Evolutionary conservation across 2,329 filamentous ascomycete genomes (phyloP).

Genomic region (Fusarium sp.): DNA sequence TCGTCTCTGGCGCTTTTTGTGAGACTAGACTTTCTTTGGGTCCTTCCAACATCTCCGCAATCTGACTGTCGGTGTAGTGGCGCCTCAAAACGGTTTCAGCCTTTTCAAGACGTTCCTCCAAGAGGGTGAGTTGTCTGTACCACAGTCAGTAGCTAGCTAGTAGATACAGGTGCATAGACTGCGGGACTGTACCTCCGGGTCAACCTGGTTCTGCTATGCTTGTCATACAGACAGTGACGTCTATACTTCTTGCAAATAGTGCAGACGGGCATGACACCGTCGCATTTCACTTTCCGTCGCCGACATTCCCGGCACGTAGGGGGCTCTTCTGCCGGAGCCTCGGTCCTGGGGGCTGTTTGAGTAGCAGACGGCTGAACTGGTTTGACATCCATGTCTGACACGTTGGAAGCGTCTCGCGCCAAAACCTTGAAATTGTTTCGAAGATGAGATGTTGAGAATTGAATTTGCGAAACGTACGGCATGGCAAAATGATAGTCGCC

Average conservation of each 20-base stretch:
- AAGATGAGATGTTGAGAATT: constrained; percentile 9
- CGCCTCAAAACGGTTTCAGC: constrained; percentile 38
- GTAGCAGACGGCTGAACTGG: background rate
- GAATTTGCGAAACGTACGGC: constrained; percentile 24
- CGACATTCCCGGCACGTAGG: constrained; percentile 38
- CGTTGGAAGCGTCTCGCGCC: background rate
- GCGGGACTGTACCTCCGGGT: constrained; percentile 28
- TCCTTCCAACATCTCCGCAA: constrained; percentile 34
- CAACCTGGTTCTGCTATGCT: constrained; percentile 33
- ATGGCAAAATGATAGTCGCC: too few relatives aligned
- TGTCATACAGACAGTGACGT: constrained; percentile 36
- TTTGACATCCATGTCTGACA: constrained; percentile 20
- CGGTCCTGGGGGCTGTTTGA: constrained; percentile 16
- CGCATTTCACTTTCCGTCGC: constrained; percentile 37
- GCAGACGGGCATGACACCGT: constrained; percentile 38
- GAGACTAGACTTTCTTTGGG: constrained; percentile 21
- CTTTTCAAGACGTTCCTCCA: constrained; percentile 41
- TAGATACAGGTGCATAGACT: background rate
- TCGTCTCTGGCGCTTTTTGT: constrained; percentile 3
- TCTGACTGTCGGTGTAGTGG: constrained; percentile 39
- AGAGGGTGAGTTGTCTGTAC: constrained; percentile 36
- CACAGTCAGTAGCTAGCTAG: constrained; percentile 10
- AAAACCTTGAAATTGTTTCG: background rate
- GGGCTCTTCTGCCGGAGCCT: constrained; percentile 24
- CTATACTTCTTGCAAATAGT: constrained; percentile 35